Evolutionary conservation across 352 stramenopile genomes (phyloP).

Genomic region (Pythium periplocum): DNA sequence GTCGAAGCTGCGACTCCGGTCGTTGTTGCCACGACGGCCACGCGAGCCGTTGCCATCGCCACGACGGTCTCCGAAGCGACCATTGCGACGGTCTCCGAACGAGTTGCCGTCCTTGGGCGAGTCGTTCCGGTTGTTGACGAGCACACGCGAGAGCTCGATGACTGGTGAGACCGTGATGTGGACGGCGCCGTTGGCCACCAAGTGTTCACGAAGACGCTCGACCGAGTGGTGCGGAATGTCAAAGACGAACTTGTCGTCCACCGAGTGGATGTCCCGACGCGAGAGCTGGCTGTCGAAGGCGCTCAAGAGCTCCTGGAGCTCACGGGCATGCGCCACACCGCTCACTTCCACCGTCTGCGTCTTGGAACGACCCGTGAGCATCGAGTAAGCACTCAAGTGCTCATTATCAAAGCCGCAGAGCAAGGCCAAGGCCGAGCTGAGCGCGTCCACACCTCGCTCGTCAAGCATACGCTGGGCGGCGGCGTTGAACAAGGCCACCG

Average conservation of each 20-base stretch:
- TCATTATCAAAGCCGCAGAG: constrained; percentile 76
- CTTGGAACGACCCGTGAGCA: constrained; percentile 62
- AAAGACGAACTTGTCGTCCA: constrained; percentile 68
- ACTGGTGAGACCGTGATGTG: constrained; percentile 37
- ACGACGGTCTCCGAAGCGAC: constrained; percentile 1
- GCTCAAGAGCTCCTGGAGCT: constrained; percentile 38
- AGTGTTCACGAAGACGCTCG: constrained; percentile 36
- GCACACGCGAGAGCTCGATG: constrained; percentile 50
- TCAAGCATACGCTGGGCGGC: constrained; percentile 46
- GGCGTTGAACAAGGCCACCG: constrained; percentile 50
- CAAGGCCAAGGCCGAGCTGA: constrained; percentile 66
- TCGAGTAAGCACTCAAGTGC: constrained; percentile 57
- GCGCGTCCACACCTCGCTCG: constrained; percentile 41
- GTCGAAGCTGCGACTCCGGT: constrained; percentile 38
- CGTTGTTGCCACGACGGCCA: constrained; percentile 18
- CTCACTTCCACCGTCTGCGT: constrained; percentile 68
- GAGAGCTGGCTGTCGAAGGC: constrained; percentile 33
- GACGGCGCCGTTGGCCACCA: constrained; percentile 22
- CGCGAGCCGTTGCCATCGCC: constrained; percentile 9
- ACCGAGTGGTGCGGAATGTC: constrained; percentile 52
- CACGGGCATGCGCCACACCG: constrained; percentile 33
- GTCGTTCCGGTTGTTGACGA: constrained; percentile 28
- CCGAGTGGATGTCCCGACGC: constrained; percentile 42
- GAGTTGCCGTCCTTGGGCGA: constrained; percentile 10
- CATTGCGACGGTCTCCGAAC: constrained; percentile 1